Conservation (phyloP, 768 basidiomycete genomes). For the Mycena floridula region DNA sequence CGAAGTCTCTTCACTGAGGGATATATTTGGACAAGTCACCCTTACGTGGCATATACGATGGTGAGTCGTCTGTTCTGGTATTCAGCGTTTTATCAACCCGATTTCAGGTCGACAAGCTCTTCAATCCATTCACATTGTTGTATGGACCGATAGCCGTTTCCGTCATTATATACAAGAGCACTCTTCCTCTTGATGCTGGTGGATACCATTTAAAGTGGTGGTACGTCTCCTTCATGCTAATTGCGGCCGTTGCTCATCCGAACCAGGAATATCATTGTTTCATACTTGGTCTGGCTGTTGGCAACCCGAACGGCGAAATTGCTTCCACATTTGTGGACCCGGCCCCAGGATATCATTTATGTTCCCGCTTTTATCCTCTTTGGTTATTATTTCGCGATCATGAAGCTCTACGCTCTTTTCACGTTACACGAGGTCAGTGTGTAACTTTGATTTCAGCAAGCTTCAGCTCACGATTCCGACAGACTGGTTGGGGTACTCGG, state of each 20-base stretch:
- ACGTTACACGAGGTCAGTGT: no score
- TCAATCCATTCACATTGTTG: no score
- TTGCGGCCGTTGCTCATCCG: conserved; percentile 59
- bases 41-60: no score
- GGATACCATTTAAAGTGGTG: conserved; percentile 82
- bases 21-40: conserved; percentile 80
- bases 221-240: no score
- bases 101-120: conserved; percentile 68
- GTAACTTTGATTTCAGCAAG: conserved; percentile 98
- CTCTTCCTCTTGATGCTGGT: conserved; percentile 55
- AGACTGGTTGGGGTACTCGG: no score
- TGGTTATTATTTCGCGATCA: no score
- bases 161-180: conserved; percentile 74
- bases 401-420: no score
- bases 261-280: no score
- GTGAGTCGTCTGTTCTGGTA: conserved; percentile 68
- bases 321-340: conserved; percentile 72
- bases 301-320: no score
- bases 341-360: conserved; percentile 70
- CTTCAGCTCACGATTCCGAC: no score
- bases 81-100: conserved; percentile 7
- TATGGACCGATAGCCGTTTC: conserved; percentile 78
- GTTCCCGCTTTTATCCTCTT: conserved; percentile 85
- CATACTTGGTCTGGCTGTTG: conserved; percentile 67
- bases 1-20: no score